Evolutionary conservation across 75 land plant species (phyloP), one percentile per base, ranked within the genome.

Genomic region (Selaginella moellendorffii): DNA sequence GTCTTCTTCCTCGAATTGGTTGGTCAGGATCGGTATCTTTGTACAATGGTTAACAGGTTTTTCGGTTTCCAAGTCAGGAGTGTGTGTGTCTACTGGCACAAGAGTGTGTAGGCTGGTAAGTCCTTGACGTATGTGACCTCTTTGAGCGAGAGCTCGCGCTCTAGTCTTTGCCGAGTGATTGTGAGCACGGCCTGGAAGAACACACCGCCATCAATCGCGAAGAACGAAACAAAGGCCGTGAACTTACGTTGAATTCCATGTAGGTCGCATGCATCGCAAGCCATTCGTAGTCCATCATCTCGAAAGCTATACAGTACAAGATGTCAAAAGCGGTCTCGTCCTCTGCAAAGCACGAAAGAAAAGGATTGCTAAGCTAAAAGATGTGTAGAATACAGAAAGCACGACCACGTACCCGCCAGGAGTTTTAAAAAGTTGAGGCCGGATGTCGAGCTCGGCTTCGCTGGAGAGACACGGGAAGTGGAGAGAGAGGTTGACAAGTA

Each of bases 251-350:
- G 73, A 83, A 86, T 51, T 86, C 86, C 90, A 86, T 83, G 78
- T 86, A 86, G 19, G 86, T 71, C 8, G 90, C 90, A 68, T 68
- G 74, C 66, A 63, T 86, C 8, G 77, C 86, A 27, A 86, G 83
- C 90, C 90, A 86, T 46, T 76, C 69, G 23, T 72, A 69, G 67
- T 86, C 90, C 88, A 85, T 82, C 9, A 85, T 66, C 62, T 72
- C 54, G 28, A 85, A 85, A 14, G 88, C 83, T 21, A 86, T 75
- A 60, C 90, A 86, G 27, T 86, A 86, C 0, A 86, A 83, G 71
- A 86, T 64, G 52, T 86, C 90, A 61, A 86, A 86, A 5, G 90
- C 83, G 81, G 74, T 71, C 56, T 83, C 90, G 54, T 80, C 73
- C 56, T 83, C 88, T 82, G 80, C 17, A 65, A 72, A 63, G 31